A percentile compares a stretch with the other conserved stretches of the same genome.
Evolutionary conservation across 208 protist genomes (phyloP).

Genomic region (Trypanosoma avium): DNA sequence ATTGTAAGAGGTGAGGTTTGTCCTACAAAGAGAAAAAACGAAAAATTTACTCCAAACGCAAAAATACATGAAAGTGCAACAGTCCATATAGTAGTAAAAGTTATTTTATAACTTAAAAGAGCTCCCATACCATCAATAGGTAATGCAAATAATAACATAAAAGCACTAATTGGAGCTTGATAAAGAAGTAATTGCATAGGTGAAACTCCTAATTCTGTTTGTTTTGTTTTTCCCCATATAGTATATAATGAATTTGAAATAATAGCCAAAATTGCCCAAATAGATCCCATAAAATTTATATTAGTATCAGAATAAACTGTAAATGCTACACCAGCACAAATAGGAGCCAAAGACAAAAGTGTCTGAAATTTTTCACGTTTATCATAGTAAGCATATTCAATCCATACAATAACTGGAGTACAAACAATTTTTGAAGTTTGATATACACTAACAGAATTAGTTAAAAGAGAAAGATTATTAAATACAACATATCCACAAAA

Average conservation of each 20-base stretch:
- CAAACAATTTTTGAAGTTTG: conserved; percentile 86
- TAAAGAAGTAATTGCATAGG: conserved; percentile 90
- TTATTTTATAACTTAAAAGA: conserved; percentile 52
- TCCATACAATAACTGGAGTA: conserved; percentile 75
- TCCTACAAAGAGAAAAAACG: conserved; percentile 83
- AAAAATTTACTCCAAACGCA: conserved; percentile 90
- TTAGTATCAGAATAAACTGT: conserved; percentile 68
- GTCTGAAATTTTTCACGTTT: conserved; percentile 44
- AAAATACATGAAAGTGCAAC: conserved; percentile 73
- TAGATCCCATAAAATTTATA: conserved; percentile 53
- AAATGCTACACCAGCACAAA: conserved; percentile 73
- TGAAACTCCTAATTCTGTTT: conserved; percentile 70
- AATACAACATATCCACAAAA: conserved; percentile 89
- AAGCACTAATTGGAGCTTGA: conserved; percentile 76
- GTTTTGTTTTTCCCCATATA: conserved; percentile 90
- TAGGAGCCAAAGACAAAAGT: conserved; percentile 64
- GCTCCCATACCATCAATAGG: conserved; percentile 56
- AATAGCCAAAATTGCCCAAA: conserved; percentile 70
- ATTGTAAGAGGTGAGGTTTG: conserved; percentile 84
- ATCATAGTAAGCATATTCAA: conserved; percentile 53
- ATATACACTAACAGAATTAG: conserved; percentile 83
- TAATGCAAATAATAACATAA: conserved; percentile 67
- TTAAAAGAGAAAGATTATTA: conserved; percentile 86
- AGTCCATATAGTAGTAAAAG: conserved; percentile 54
- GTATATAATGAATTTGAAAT: conserved; percentile 88